phyloP scores from a whole-genome alignment of 768 basidiomycete species.

The Lyophyllum semitale region DNA sequence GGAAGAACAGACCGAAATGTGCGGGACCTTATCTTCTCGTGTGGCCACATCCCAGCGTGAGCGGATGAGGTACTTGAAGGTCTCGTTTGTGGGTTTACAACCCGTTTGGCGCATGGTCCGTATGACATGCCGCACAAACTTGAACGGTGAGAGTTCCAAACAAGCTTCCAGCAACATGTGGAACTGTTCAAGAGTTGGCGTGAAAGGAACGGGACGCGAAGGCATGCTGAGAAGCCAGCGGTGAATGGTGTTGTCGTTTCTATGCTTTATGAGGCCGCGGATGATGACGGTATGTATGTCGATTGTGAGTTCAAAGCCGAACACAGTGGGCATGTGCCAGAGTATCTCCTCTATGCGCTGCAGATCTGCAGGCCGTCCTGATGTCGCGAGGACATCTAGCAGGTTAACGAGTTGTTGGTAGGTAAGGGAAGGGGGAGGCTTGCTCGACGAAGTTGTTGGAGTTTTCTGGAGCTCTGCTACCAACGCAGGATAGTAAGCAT shows the following conservation, averaged over 20 bases:
- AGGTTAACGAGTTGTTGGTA: slow-evolving; percentile 36
- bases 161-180: slow-evolving; percentile 51
- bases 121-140: slow-evolving; percentile 35
- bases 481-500: slow-evolving; percentile 33
- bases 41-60: slow-evolving; percentile 36
- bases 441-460: slow-evolving; percentile 14
- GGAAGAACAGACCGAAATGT: slow-evolving; percentile 34
- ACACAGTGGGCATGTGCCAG: slow-evolving; percentile 45
- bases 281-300: slow-evolving; percentile 52
- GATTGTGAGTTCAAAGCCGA: slow-evolving; percentile 46
- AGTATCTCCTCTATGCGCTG: slow-evolving; percentile 56
- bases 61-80: slow-evolving; percentile 51
- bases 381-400: slow-evolving; percentile 49
- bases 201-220: slow-evolving; percentile 43
- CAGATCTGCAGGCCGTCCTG: slow-evolving; percentile 55
- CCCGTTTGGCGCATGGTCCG: slow-evolving; percentile 39
- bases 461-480: slow-evolving; percentile 21
- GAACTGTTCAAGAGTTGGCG: slow-evolving; percentile 55
- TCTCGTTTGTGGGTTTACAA: slow-evolving; percentile 44
- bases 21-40: slow-evolving; percentile 28
- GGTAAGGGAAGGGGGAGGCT: slow-evolving; percentile 27
- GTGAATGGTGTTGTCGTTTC: slow-evolving; percentile 43
- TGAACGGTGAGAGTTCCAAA: slow-evolving; percentile 29
- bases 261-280: slow-evolving; percentile 45
- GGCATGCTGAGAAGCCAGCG: slow-evolving; percentile 59